A percentile compares a stretch with the other conserved stretches of the same genome.
Conservation (phyloP, 371 early-diverging fungal genomes). For the Cladochytrium tenue region DNA sequence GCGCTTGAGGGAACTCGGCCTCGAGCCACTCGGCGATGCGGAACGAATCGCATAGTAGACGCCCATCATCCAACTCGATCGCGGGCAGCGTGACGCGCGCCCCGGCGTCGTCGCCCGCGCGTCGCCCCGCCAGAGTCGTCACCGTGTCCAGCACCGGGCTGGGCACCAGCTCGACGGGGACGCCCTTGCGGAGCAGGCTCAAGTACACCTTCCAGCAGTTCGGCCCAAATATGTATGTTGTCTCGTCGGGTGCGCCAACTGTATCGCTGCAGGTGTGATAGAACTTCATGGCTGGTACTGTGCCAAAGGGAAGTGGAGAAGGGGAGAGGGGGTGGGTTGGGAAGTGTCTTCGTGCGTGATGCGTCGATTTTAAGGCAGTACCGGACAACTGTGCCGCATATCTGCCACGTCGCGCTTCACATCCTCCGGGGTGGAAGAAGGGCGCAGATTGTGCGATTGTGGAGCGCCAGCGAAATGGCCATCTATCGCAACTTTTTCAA, state of each 20-base stretch:
- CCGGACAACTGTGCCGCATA: too few species aligned
- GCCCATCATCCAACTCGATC: slow-evolving; percentile 11
- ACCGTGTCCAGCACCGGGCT: slow-evolving; percentile 7
- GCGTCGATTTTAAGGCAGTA: too few species aligned
- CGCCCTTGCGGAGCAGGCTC: slow-evolving; percentile 23
- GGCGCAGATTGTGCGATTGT: too few species aligned
- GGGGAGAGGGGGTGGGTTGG: too few species aligned
- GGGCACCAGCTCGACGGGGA: slow-evolving; percentile 14
- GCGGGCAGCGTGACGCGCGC: slow-evolving; percentile 18
- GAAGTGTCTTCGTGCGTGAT: too few species aligned
- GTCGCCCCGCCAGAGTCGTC: neutral
- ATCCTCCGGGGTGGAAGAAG: too few species aligned
- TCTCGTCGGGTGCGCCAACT: neutral
- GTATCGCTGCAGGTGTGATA: neutral
- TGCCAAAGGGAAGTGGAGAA: neutral
- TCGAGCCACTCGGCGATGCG: slow-evolving; percentile 29
- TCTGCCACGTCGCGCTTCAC: too few species aligned
- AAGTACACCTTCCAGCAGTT: slow-evolving; percentile 32
- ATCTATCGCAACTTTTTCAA: too few species aligned
- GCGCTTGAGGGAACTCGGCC: slow-evolving; percentile 21
- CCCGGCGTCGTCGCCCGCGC: neutral
- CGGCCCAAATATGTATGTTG: slow-evolving; percentile 4
- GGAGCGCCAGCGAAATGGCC: too few species aligned
- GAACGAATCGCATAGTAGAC: slow-evolving; percentile 25
- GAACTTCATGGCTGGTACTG: neutral